phyloP scores from a whole-genome alignment of 768 basidiomycete species.

The Suillus tomentosus region DNA sequence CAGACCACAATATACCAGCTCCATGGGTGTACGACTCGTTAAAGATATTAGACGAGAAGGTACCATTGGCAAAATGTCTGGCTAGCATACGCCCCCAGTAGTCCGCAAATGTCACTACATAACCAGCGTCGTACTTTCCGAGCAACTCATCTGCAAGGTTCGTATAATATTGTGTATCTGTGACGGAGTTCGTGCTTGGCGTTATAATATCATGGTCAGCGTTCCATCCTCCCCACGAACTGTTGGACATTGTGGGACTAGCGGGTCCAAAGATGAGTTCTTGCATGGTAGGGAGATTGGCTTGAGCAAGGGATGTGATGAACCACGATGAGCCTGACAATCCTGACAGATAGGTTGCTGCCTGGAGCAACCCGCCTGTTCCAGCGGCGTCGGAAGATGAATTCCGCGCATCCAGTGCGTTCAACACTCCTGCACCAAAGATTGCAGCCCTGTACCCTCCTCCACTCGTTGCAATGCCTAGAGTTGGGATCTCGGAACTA shows the following conservation, averaged over 20 bases:
- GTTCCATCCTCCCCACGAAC: conserved; percentile 38
- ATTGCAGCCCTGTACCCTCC: conserved; percentile 60
- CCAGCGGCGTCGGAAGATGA: conserved; percentile 41
- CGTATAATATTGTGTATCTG: conserved; percentile 19
- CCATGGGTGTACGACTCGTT: conserved; percentile 35
- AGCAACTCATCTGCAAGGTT: conserved; percentile 27
- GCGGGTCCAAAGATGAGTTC: conserved; percentile 39
- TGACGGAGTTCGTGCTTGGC: conserved; percentile 24
- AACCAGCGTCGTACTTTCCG: conserved; percentile 35
- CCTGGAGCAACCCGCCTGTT: conserved; percentile 53
- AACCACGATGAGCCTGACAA: conserved; percentile 49
- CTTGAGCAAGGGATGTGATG: conserved; percentile 41
- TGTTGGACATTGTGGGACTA: conserved; percentile 17
- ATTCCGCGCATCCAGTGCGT: conserved; percentile 53
- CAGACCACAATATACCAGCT: conserved; percentile 37
- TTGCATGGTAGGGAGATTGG: conserved; percentile 42
- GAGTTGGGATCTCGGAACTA: conserved; percentile 31
- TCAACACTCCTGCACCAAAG: conserved; percentile 52
- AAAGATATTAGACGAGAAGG: conserved; percentile 33
- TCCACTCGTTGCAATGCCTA: conserved; percentile 56
- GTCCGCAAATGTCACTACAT: conserved; percentile 33
- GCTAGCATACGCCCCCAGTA: conserved; percentile 29
- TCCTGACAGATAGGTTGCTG: conserved; percentile 53
- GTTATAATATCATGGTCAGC: conserved; percentile 21
- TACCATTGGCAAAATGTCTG: conserved; percentile 43